phyloP scores from a whole-genome alignment of 768 basidiomycete genomes.

The Saitozyma sp. region DNA sequence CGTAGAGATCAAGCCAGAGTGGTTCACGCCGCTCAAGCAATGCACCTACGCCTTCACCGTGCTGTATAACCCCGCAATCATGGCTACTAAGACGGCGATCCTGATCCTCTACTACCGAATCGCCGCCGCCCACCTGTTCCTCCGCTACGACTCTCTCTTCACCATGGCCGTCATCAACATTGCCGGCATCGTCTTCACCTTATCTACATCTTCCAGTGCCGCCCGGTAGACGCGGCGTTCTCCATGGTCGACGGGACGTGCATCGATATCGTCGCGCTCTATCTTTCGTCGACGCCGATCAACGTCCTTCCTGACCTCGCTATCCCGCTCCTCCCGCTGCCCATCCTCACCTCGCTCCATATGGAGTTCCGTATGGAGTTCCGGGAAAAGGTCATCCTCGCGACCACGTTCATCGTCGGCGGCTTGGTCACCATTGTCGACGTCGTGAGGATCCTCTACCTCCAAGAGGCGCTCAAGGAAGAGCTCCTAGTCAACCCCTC shows the following conservation, averaged over 20 bases:
- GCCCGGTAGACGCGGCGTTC: constrained; percentile 41
- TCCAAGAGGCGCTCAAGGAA: constrained; percentile 43
- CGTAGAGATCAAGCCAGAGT: constrained; percentile 8
- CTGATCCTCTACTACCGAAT: constrained; percentile 46
- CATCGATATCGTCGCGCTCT: constrained; percentile 45
- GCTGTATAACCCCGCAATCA: constrained; percentile 46
- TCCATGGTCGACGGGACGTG: constrained; percentile 21
- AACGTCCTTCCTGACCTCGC: constrained; percentile 49
- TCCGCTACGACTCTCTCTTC: constrained; percentile 37
- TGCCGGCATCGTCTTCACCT: constrained; percentile 47
- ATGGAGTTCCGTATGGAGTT: background rate
- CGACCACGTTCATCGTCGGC: constrained; percentile 47
- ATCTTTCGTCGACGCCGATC: constrained; percentile 47
- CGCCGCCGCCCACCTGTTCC: constrained; percentile 35
- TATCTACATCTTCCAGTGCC: constrained; percentile 49
- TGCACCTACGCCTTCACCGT: constrained; percentile 44
- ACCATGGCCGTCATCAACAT: constrained; percentile 37
- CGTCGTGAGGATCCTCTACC: constrained; percentile 46
- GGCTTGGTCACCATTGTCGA: constrained; percentile 50
- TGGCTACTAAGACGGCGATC: constrained; percentile 48
- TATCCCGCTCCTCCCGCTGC: constrained; percentile 45
- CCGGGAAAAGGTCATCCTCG: constrained; percentile 43
- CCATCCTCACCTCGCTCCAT: constrained; percentile 43
- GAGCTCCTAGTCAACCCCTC: constrained; percentile 11
- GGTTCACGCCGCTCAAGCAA: constrained; percentile 9